These are phyloP conservation scores for Linum tenue DNA, from an alignment of 345 rosid genomes.

Conservation along the genomic window DNA sequence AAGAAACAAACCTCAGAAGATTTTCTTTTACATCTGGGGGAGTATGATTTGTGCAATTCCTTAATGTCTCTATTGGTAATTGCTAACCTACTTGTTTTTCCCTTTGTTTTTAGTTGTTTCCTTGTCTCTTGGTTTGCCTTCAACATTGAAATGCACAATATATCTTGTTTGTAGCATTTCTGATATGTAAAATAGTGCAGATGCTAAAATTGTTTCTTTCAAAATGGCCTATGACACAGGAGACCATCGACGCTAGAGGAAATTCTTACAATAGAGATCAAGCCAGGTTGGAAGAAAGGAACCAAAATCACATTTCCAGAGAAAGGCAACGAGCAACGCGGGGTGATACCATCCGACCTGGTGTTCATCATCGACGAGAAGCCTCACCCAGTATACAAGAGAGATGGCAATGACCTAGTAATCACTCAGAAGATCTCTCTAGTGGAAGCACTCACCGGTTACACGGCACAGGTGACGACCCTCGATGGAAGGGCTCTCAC, in stretches of 20 bases:
- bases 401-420: constrained; percentile 81
- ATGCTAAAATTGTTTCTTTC: not conserved
- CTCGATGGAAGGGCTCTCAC: constrained; percentile 66
- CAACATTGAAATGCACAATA: constrained; percentile 21
- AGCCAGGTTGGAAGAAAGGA: constrained; percentile 91
- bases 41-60: not conserved
- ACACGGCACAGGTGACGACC: constrained; percentile 46
- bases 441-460: constrained; percentile 72
- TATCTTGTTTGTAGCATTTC: not conserved
- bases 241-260: constrained; percentile 57
- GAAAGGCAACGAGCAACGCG: constrained; percentile 71
- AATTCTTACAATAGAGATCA: constrained; percentile 64
- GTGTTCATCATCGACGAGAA: constrained; percentile 77
- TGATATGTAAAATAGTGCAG: not conserved
- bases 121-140: constrained; percentile 18
- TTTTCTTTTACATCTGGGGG: not conserved
- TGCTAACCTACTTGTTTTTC: not conserved
- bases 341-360: constrained; percentile 57
- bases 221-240: constrained; percentile 26
- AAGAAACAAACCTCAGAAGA: too few species aligned
- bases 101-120: not conserved
- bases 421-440: constrained; percentile 55
- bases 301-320: constrained; percentile 70
- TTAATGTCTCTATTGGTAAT: not conserved
- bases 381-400: constrained; percentile 67